These are phyloP conservation scores for Pichia norvegensis DNA, from an alignment of 1,139 yeast genomes.

Conservation along the genomic window DNA sequence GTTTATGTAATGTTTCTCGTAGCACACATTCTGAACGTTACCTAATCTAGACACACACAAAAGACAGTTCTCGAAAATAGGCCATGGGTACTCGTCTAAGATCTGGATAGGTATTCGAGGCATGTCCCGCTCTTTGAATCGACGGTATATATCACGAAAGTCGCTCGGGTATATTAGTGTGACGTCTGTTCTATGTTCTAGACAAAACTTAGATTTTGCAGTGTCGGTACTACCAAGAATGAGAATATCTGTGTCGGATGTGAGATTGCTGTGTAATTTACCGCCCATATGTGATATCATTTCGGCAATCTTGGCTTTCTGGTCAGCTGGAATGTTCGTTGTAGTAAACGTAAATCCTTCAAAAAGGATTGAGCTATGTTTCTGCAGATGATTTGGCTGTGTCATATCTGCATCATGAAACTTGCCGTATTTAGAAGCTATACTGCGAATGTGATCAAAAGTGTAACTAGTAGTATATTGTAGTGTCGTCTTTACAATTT, in stretches of 20 bases:
- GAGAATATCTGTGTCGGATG: constrained; percentile 58
- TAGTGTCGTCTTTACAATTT: no score
- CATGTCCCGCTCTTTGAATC: constrained; percentile 21
- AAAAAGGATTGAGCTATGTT: constrained; percentile 5
- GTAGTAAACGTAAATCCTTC: constrained; percentile 14
- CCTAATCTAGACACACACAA: constrained; percentile 26
- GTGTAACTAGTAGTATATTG: no score
- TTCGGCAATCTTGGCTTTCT: constrained; percentile 26
- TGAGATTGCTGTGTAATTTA: constrained; percentile 47
- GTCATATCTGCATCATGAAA: neutral
- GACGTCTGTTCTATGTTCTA: constrained; percentile 52
- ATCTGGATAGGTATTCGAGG: constrained; percentile 20
- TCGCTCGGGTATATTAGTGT: constrained; percentile 43
- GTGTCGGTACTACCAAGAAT: constrained; percentile 63
- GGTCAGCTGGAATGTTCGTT: constrained; percentile 13
- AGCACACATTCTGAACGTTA: constrained; percentile 12
- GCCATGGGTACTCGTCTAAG: constrained; percentile 19
- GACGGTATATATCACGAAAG: constrained; percentile 35
- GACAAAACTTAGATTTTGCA: constrained; percentile 60
- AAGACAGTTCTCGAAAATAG: constrained; percentile 22
- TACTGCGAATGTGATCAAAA: no score
- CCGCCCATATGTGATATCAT: constrained; percentile 60
- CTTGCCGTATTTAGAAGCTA: no score
- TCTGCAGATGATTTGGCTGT: neutral
- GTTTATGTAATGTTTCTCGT: constrained; percentile 30